Evolutionary conservation across 441 rosid genomes (phyloP), one percentile per base, ranked within the genome.

Genomic region (Euphorbia corollata): DNA sequence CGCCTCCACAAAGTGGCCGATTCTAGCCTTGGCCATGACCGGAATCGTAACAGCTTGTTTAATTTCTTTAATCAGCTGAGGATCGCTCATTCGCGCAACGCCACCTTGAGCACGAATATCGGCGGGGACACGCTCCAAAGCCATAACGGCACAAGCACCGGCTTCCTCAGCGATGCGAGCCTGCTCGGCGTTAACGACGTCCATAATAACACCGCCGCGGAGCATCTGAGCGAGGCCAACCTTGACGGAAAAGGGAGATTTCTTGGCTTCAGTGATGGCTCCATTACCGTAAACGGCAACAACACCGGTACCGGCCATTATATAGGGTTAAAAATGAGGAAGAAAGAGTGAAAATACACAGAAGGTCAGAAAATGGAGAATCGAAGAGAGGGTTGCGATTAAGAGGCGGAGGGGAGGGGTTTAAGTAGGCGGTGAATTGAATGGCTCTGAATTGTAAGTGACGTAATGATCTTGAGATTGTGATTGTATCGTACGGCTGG

Each of bases 171-270:
- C 96, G 66, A 91, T 70, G 10, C 97, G 87, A 3, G 97, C 98
- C 68, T 92, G 98, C 57, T 92, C 96, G 10, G 96, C 79, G 69
- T 79, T 92, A 51, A 92, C 87, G 12, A 92, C 98, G 72, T 92
- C 98, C 98, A 92, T 92, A 48, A 92, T 90, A 20, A 92, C 98
- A 5, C 98, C 98, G 9, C 97, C 98, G 0, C 98, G 87, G 63
- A 92, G 97, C 98, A 92, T 92, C 84, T 92, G 97, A 22, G 98
- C 98, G 5, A 92, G 79, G 10, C 98, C 98, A 0, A 90, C 98
- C 74, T 92, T 92, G 4, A 92, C 93, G 58, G 98, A 90, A 85
- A 92, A 92, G 5, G 98, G 88, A 39, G 93, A 86, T 59, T 88
- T 90, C 78, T 90, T 89, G 0, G 95, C 74, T 77, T 90, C 97